phyloP scores from a whole-genome alignment of 1,139 yeast species.

The Debaryomyces sp. region DNA sequence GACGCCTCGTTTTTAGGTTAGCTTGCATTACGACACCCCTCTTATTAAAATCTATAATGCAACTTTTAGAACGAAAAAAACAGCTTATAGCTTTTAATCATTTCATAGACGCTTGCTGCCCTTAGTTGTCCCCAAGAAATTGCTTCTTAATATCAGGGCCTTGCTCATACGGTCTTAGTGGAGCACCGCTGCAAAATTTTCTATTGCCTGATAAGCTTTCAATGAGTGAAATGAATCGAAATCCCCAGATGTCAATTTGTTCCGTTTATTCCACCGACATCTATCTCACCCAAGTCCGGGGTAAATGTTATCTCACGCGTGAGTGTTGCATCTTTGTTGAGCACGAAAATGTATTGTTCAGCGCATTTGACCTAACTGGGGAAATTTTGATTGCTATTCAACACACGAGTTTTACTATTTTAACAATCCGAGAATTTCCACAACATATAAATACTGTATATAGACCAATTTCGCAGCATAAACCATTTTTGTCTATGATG shows the following conservation, averaged over 20 bases:
- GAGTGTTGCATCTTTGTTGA: background rate
- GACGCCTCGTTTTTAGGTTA: background rate
- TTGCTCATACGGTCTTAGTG: background rate
- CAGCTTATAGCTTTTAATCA: background rate
- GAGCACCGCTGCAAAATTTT: background rate
- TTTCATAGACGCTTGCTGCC: background rate
- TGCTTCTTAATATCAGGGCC: background rate
- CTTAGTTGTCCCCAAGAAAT: background rate
- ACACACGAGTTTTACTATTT: background rate
- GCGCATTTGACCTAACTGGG: background rate
- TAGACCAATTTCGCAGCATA: background rate
- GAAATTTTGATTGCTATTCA: background rate
- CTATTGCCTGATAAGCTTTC: background rate
- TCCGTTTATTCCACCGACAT: background rate
- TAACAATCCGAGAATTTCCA: constrained; percentile 1
- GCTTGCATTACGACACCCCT: background rate
- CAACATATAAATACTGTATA: background rate
- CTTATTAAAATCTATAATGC: background rate
- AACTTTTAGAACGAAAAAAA: background rate
- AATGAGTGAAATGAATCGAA: background rate
- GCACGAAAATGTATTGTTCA: background rate
- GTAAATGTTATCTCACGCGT: background rate
- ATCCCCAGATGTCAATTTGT: background rate
- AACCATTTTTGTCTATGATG: background rate
- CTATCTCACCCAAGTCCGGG: background rate